These are phyloP conservation scores for Rhipidocladum racemiflorum DNA, from an alignment of 176 grass and related monocot species.

Conservation along the genomic window DNA sequence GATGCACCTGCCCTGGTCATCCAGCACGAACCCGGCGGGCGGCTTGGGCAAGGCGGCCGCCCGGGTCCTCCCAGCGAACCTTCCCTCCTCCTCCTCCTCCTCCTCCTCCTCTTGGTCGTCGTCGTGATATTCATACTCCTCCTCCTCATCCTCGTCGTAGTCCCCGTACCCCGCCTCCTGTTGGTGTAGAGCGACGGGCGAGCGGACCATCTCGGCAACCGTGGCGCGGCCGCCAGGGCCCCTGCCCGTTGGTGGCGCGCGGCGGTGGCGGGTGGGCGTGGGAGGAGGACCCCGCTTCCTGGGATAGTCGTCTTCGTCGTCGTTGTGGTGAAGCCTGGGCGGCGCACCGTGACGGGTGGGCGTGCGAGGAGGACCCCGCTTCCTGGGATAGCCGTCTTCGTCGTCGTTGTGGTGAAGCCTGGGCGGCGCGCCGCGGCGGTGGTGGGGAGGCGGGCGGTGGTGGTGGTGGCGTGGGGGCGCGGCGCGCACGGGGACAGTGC, in stretches of 20 bases:
- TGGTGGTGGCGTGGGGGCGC: constrained; percentile 28
- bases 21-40: constrained; percentile 78
- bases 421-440: neutral
- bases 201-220: neutral
- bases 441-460: neutral
- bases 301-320: neutral
- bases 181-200: neutral
- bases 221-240: neutral
- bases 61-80: constrained; percentile 31
- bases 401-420: neutral
- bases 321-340: neutral
- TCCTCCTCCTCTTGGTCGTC: constrained; percentile 12
- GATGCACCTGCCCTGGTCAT: constrained; percentile 72
- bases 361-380: neutral
- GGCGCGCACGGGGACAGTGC: constrained; percentile 15
- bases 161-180: constrained; percentile 12
- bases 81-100: constrained; percentile 19
- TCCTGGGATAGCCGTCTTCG: neutral
- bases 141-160: constrained; percentile 12
- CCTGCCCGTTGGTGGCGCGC: constrained; percentile 14
- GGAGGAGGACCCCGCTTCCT: constrained; percentile 12
- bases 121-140: constrained; percentile 9
- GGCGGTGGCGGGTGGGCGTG: neutral
- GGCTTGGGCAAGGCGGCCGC: constrained; percentile 73
- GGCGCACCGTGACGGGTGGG: neutral